Percentiles rank a stretch among this genome's conserved stretches.
Conservation (phyloP, 306 rosid genomes). For the Rosa chinensis region DNA sequence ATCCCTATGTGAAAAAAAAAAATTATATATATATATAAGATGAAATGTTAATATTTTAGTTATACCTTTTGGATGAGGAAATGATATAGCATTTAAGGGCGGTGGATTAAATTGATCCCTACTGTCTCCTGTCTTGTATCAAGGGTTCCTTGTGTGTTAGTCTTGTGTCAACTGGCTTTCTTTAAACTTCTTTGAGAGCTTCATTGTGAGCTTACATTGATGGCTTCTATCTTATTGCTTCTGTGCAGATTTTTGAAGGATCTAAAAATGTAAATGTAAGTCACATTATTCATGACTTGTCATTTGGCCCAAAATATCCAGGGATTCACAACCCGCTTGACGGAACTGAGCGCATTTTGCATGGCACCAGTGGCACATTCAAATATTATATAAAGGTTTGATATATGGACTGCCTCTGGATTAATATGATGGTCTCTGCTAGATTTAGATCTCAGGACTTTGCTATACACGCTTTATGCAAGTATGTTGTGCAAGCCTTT, state of each 20-base stretch:
- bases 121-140: background rate
- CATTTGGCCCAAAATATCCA: constrained; percentile 98
- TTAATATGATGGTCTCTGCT: background rate
- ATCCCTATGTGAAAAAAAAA: background rate
- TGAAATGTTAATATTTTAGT: background rate
- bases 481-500: background rate
- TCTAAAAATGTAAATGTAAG: constrained; percentile 83
- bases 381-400: constrained; percentile 95
- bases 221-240: constrained; percentile 13
- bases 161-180: background rate
- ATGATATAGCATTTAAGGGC: background rate
- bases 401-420: constrained; percentile 5
- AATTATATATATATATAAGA: no score
- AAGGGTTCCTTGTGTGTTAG: background rate
- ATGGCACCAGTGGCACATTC: constrained; percentile 83
- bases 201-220: constrained; percentile 11
- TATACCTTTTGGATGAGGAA: background rate
- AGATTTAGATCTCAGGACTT: constrained; percentile 12
- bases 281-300: constrained; percentile 85
- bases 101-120: background rate
- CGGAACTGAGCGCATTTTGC: constrained; percentile 68
- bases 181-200: background rate
- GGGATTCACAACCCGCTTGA: constrained; percentile 98
- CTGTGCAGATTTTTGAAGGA: constrained; percentile 84
- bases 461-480: background rate